Conservation (phyloP, 495 filamentous ascomycete genomes). For the Haplographium delicatum region DNA sequence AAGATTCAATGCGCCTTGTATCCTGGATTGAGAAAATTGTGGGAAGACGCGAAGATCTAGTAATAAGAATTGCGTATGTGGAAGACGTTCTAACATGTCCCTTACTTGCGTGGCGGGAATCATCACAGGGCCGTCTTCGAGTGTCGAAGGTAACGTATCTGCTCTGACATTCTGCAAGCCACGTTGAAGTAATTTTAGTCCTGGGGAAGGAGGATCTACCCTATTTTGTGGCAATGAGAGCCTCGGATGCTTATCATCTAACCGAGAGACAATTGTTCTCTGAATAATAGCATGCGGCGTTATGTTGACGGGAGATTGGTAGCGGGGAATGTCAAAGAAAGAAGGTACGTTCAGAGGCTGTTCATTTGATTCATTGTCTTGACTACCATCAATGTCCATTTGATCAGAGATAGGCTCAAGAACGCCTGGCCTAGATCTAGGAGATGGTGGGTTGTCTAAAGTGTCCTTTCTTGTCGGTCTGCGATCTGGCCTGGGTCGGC, state of each 20-base stretch:
- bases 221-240: slow-evolving; percentile 36
- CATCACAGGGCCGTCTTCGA: slow-evolving; percentile 47
- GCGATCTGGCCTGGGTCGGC: slow-evolving; percentile 13
- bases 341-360: slow-evolving; percentile 14
- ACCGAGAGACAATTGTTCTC: slow-evolving; percentile 29
- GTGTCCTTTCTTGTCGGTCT: slow-evolving; percentile 13
- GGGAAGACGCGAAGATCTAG: slow-evolving; percentile 88
- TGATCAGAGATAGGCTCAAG: slow-evolving; percentile 11
- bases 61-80: slow-evolving; percentile 56
- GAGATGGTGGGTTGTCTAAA: slow-evolving; percentile 16
- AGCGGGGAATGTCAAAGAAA: slow-evolving; percentile 32
- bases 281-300: slow-evolving; percentile 21
- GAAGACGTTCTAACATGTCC: slow-evolving; percentile 54
- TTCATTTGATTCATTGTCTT: background rate
- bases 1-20: slow-evolving; percentile 77
- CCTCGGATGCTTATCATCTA: slow-evolving; percentile 46
- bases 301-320: slow-evolving; percentile 37
- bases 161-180: slow-evolving; percentile 35
- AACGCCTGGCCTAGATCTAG: slow-evolving; percentile 11
- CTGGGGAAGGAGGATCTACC: slow-evolving; percentile 20
- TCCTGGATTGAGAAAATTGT: slow-evolving; percentile 69
- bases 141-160: slow-evolving; percentile 49
- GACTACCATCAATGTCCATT: slow-evolving; percentile 14
- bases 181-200: slow-evolving; percentile 6
- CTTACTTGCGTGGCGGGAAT: slow-evolving; percentile 61